Base-by-base conservation (phyloP, 306 rosid species). In the Begonia loranthoides region DNA sequence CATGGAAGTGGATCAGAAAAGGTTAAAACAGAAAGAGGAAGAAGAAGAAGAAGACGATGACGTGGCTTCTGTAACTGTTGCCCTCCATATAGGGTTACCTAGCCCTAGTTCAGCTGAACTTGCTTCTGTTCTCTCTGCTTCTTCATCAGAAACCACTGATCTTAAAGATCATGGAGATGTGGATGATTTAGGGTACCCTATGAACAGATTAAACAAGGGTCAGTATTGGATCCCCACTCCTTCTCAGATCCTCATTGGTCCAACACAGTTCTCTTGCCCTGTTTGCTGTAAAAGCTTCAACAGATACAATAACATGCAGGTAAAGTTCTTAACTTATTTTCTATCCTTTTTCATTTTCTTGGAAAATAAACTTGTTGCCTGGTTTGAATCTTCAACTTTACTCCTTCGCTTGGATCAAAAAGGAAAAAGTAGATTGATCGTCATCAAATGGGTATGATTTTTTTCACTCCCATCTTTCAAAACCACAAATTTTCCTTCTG, bases 221-320 rank as follows among this genome's bases (percentile, higher is more conserved):
- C 95, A 84, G 73, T 89, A 85, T 40, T 89, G 97, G 97, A 89
- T 89, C 83, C 95, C 95, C 16, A 89, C 97, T 14, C 97, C 97
- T 66, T 79, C 97, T n/a, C 97, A 89, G 79, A 89, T 89, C 67
- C 97, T 89, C 80, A 85, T 89, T 68, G 94, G 97, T 67, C 95
- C 95, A 9, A 89, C 97, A 0, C 97, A 89, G 72, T 89, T 89
- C 55, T 89, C 95, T 60, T 89, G 97, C 76, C 95, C 97, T 57
- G 95, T 89, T 76, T 89, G 97, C 66, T 85, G 69, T 80, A 89
- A 89, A 73, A 82, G 90, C 59, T 89, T 89, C 85, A 89, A 89
- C 67, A 80, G 97, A 83, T 89, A 85, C 80, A 89, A 89, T 84
- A 89, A 89, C 84, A 89, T 89, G 97, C 97, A 89, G 89, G 97